A percentile compares a stretch with the other conserved stretches of the same genome.
These are phyloP conservation scores for Wickerhamomyces subpelliculosus DNA, from an alignment of 805 yeast genomes.

Conservation along the genomic window DNA sequence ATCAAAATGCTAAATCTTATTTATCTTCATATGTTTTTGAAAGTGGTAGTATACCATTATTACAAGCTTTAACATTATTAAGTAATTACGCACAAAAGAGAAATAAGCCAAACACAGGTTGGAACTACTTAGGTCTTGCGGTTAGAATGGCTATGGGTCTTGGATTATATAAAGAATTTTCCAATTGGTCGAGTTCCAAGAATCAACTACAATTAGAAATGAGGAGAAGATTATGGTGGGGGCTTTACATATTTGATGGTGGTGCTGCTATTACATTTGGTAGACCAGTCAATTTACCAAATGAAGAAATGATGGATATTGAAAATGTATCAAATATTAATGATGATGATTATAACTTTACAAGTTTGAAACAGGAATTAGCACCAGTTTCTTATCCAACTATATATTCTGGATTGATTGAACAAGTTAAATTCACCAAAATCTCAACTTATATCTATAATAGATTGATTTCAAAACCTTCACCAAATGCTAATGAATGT, in stretches of 20 bases:
- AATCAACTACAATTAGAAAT: slow-evolving; percentile 42
- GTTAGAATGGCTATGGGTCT: slow-evolving; percentile 60
- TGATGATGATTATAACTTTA: slow-evolving; percentile 28
- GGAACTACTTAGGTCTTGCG: slow-evolving; percentile 61
- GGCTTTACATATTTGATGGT: slow-evolving; percentile 53
- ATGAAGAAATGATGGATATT: slow-evolving; percentile 39
- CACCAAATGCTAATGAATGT: slow-evolving; percentile 43
- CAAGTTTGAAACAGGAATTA: slow-evolving; percentile 12
- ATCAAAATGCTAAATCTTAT: slow-evolving; percentile 42
- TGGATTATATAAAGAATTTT: slow-evolving; percentile 53
- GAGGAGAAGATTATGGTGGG: slow-evolving; percentile 65
- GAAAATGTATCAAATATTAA: slow-evolving; percentile 43
- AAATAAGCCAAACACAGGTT: slow-evolving; percentile 60
- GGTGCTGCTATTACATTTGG: slow-evolving; percentile 62
- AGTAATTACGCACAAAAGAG: slow-evolving; percentile 59
- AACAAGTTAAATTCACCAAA: slow-evolving; percentile 44
- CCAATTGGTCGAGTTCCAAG: slow-evolving; percentile 30
- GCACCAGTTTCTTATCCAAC: slow-evolving; percentile 36
- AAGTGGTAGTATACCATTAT: slow-evolving; percentile 48
- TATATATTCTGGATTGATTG: slow-evolving; percentile 50
- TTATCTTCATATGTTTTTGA: slow-evolving; percentile 45
- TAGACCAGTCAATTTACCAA: slow-evolving; percentile 51
- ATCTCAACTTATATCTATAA: slow-evolving; percentile 43
- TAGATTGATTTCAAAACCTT: slow-evolving; percentile 38
- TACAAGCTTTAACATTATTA: slow-evolving; percentile 45